Conservation (phyloP, 768 basidiomycete species). For the Omphalotus guepiniiformis region DNA sequence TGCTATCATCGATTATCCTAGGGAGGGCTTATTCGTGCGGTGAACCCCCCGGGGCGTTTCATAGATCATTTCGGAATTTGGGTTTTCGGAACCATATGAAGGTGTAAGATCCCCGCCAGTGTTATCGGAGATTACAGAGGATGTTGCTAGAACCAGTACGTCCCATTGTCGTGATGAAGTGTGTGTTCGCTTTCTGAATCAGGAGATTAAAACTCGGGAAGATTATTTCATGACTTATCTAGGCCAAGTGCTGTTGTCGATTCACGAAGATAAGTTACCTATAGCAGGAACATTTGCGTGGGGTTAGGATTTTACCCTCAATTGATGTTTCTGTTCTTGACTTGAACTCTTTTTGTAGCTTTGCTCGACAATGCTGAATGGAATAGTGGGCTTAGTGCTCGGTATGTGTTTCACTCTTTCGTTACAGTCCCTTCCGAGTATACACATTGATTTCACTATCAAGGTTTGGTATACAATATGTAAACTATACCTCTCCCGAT, state of each 20-base stretch:
- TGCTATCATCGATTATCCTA: not conserved
- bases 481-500: slow-evolving; percentile 39
- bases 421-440: not conserved
- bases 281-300: slow-evolving; percentile 43
- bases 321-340: not conserved
- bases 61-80: slow-evolving; percentile 36
- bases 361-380: slow-evolving; percentile 48
- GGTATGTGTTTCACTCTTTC: slow-evolving; percentile 19
- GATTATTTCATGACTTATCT: slow-evolving; percentile 50
- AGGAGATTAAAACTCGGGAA: no score
- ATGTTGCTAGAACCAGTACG: slow-evolving; percentile 40
- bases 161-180: not conserved
- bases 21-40: not conserved
- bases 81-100: slow-evolving; percentile 48
- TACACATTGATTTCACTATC: not conserved
- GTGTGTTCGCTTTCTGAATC: not conserved
- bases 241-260: slow-evolving; percentile 43
- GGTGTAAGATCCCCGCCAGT: slow-evolving; percentile 28
- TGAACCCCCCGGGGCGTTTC: no score
- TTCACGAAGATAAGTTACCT: slow-evolving; percentile 46
- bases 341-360: slow-evolving; percentile 21
- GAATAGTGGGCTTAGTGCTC: slow-evolving; percentile 35
- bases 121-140: slow-evolving; percentile 40
- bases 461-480: slow-evolving; percentile 47
- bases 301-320: slow-evolving; percentile 27